These are phyloP conservation scores for Aspergillus puulaauensis DNA, from an alignment of 2,329 filamentous ascomycete genomes.

Conservation along the genomic window DNA sequence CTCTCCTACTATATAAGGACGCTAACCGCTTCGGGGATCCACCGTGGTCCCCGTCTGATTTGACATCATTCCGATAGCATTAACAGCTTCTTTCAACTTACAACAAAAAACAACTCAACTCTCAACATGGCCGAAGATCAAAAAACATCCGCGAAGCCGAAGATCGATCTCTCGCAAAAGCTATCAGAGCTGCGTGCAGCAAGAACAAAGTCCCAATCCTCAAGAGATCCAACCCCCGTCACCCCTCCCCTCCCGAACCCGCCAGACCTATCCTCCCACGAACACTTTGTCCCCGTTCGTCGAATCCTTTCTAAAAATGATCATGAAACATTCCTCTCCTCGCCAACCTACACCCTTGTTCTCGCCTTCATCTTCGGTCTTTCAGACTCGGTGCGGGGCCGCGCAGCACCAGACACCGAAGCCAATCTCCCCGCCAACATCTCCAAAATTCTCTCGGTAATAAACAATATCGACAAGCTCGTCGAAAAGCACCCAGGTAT, in stretches of 20 bases:
- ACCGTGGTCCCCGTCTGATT: background rate
- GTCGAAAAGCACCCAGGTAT: conserved; percentile 72
- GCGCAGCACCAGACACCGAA: conserved; percentile 25
- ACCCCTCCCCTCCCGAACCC: conserved; percentile 73
- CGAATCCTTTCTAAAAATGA: conserved; percentile 80
- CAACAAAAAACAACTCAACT: background rate
- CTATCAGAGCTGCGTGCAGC: conserved; percentile 39
- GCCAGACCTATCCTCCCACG: conserved; percentile 59
- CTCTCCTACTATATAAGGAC: background rate
- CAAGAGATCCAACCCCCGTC: conserved; percentile 62
- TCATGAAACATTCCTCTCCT: conserved; percentile 77
- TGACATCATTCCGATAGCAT: background rate
- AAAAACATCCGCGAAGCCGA: conserved; percentile 19
- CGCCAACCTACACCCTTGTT: conserved; percentile 72
- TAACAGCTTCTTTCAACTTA: background rate
- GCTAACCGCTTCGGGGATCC: background rate
- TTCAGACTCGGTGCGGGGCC: conserved; percentile 72
- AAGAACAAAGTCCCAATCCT: conserved; percentile 30
- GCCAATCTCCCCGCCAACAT: conserved; percentile 53
- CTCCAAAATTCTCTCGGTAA: conserved; percentile 64
- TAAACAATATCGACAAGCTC: conserved; percentile 68
- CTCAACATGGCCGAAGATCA: conserved; percentile 26
- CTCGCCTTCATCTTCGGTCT: conserved; percentile 83
- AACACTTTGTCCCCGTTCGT: conserved; percentile 67
- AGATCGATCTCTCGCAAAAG: conserved; percentile 42